Evolutionary conservation across 305 asterid genomes (phyloP).

Genomic region (Rubia tinctorum): DNA sequence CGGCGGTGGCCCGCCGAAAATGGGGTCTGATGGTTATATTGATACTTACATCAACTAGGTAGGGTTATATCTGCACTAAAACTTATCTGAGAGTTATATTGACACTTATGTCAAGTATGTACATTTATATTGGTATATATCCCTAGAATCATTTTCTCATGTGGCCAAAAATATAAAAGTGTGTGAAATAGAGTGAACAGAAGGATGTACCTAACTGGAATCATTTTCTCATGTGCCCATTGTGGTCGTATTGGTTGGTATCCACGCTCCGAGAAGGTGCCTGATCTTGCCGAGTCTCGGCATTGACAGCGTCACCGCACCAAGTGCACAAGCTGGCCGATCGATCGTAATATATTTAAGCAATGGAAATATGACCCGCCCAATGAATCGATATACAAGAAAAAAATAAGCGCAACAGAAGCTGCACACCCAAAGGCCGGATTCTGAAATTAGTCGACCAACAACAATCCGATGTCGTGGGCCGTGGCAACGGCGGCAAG

Average conservation of each 20-base stretch:
- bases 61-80: too few relatives aligned
- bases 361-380: not conserved
- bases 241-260: not conserved
- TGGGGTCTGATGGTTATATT: too few relatives aligned
- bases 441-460: not conserved
- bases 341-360: not conserved
- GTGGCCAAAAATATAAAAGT: too few relatives aligned
- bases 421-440: not conserved
- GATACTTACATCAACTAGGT: too few relatives aligned
- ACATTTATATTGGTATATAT: too few relatives aligned
- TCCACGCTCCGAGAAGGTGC: not conserved
- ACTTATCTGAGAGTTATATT: too few relatives aligned
- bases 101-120: too few relatives aligned
- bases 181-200: too few relatives aligned
- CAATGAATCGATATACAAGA: not conserved
- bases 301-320: constrained; percentile 8
- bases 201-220: too few relatives aligned
- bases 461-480: constrained; percentile 37
- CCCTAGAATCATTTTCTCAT: too few relatives aligned
- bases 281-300: not conserved
- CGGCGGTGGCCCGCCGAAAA: too few relatives aligned
- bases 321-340: not conserved
- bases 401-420: not conserved
- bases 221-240: too few relatives aligned
- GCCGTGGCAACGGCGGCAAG: constrained; percentile 44